Evolutionary conservation across 1,284 basidiomycete species (phyloP).

Genomic region (Cryptococcus deneoformans): DNA sequence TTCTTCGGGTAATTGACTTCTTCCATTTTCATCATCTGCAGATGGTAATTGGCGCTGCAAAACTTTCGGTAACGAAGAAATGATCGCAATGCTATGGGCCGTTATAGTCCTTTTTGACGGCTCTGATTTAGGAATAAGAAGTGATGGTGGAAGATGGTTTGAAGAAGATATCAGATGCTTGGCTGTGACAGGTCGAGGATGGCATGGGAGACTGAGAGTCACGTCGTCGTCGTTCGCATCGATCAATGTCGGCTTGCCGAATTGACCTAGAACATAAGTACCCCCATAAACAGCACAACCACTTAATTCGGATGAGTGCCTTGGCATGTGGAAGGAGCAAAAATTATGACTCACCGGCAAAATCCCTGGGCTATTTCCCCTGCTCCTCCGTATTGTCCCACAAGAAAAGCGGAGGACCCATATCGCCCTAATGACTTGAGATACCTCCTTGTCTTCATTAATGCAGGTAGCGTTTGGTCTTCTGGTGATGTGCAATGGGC

Average conservation of each 20-base stretch:
- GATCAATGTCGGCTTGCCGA: conserved; percentile 24
- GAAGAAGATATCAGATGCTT: conserved; percentile 50
- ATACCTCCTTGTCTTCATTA: conserved; percentile 67
- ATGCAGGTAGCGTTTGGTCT: conserved; percentile 65
- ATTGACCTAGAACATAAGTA: conserved; percentile 70
- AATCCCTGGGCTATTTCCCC: conserved; percentile 94
- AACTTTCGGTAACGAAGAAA: conserved; percentile 52
- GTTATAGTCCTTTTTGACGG: conserved; percentile 1
- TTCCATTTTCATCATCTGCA: conserved; percentile 15
- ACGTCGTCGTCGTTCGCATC: conserved; percentile 25
- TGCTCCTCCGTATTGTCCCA: conserved; percentile 90
- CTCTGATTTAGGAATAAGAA: neutral
- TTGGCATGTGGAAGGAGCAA: neutral
- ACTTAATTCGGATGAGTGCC: conserved; percentile 48
- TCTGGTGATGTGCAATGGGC: conserved; percentile 57
- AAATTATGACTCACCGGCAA: conserved; percentile 55
- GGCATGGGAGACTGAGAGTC: conserved; percentile 56
- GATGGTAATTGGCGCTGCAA: conserved; percentile 9
- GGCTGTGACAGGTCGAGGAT: conserved; percentile 55
- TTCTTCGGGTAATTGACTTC: conserved; percentile 20
- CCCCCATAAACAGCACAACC: conserved; percentile 79
- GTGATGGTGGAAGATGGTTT: conserved; percentile 55
- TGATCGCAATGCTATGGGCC: conserved; percentile 66
- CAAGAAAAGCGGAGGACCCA: conserved; percentile 83
- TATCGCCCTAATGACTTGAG: conserved; percentile 81